Evolutionary conservation across 2,329 filamentous ascomycete species (phyloP), one percentile per base, ranked within the genome.

Genomic region (Didymella lethalis): DNA sequence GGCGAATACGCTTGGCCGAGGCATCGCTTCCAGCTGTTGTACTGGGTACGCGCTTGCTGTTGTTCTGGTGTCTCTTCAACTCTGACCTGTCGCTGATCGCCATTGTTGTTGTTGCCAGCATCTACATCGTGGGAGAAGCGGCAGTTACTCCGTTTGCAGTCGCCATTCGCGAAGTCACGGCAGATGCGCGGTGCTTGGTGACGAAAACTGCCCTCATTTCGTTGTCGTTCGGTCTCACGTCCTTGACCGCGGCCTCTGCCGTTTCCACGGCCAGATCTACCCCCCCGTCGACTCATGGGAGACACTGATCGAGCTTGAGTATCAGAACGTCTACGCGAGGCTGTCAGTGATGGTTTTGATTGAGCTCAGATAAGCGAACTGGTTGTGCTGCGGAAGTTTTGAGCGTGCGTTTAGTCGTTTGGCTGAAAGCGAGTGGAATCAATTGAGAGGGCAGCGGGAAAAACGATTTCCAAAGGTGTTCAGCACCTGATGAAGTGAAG

Each of bases 1-100:
- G 66, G 50, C 7, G 50, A 25, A 11, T 67, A 66, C 20, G 53
- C 58, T 4, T 4, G 45, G 34, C 66, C 67, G 36, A 77, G 64
- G 10, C 64, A 53, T 26, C 63, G 61, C 61, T 65, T 74, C 74
- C 72, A 77, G 10, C 56, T 53, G 31, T 59, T 64, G 54, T 76
- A 77, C 0, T 69, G 59, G 8, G 43, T 54, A 40, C 66, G 67
- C 2, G 68, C 68, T 34, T 57, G 44, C 16, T 57, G 45, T 54
- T 75, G 69, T 55, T 73, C 62, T 1, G 59, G 55, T 2, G 67
- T 67, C 40, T 71, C 70, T 7, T 62, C 26, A 1, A 34, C 16
- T 44, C 62, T 60, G 2, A 41, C 32, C 23, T 18, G 32, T 8
- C 43, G 51, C 34, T 41, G 43, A 31, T 12, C 11, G 31, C 32